Evolutionary conservation across 2,329 filamentous ascomycete genomes (phyloP).

Genomic region (Colletotrichum somersetense): DNA sequence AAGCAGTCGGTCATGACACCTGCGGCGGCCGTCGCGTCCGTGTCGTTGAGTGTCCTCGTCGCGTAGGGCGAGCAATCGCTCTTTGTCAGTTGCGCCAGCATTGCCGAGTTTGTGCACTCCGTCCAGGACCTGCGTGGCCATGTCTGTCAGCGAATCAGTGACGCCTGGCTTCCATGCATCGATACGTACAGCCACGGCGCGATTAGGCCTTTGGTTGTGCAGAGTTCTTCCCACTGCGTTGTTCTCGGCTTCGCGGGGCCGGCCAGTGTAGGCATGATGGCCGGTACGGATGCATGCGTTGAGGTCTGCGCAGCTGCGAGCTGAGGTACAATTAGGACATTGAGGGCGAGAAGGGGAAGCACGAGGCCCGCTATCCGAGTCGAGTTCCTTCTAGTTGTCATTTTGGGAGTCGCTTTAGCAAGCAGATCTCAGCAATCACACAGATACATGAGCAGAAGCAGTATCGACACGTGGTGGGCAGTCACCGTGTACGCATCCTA

Average conservation of each 20-base stretch:
- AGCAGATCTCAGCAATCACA: too few relatives aligned
- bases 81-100: constrained; percentile 10
- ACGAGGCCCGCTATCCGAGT: background rate
- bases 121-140: constrained; percentile 3
- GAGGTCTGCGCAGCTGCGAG: constrained; percentile 5
- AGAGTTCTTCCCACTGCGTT: constrained; percentile 15
- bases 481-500: background rate
- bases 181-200: constrained; percentile 10
- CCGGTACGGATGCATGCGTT: constrained; percentile 3
- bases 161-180: background rate
- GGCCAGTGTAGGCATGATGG: constrained; percentile 24
- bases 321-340: background rate
- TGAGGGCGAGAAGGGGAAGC: constrained; percentile 1
- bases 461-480: background rate
- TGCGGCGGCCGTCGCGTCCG: background rate
- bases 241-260: constrained; percentile 17
- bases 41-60: constrained; percentile 3
- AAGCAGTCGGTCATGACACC: constrained; percentile 14
- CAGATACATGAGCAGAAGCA: too few relatives aligned
- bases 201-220: constrained; percentile 10
- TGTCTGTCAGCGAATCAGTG: background rate
- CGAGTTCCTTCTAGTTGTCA: background rate
- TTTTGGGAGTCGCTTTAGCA: background rate
- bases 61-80: constrained; percentile 9
- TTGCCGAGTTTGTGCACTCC: constrained; percentile 20